Evolutionary conservation across 2,329 filamentous ascomycete genomes (phyloP).

Genomic region (Clonostachys chloroleuca): DNA sequence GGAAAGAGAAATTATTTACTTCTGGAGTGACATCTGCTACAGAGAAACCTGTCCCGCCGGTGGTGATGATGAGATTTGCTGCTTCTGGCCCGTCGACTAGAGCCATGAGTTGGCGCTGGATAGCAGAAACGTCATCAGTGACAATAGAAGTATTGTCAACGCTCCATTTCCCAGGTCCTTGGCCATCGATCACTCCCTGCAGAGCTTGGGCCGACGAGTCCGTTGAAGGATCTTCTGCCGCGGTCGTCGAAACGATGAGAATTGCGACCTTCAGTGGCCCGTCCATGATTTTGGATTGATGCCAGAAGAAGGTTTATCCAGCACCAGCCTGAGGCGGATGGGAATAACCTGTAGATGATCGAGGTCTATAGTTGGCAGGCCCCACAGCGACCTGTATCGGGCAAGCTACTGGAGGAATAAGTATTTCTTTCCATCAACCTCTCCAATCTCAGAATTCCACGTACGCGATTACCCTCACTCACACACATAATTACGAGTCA

Average conservation of each 20-base stretch:
- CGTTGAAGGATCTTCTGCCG: constrained; percentile 70
- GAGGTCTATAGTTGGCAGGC: neutral
- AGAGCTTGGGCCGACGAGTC: constrained; percentile 70
- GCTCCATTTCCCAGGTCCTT: constrained; percentile 69
- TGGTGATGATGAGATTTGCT: constrained; percentile 78
- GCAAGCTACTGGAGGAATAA: neutral
- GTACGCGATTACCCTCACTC: too few species aligned
- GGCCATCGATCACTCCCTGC: constrained; percentile 61
- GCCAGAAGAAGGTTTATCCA: neutral
- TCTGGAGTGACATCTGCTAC: constrained; percentile 83
- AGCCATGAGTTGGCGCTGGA: constrained; percentile 65
- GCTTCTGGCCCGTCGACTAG: constrained; percentile 67
- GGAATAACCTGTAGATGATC: neutral
- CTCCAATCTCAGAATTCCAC: too few species aligned
- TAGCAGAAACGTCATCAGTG: constrained; percentile 67
- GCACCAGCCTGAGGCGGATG: neutral
- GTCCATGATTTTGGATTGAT: constrained; percentile 6
- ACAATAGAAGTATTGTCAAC: constrained; percentile 70
- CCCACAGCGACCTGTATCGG: neutral
- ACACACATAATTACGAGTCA: neutral
- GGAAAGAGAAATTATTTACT: constrained; percentile 35
- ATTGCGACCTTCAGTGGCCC: constrained; percentile 65
- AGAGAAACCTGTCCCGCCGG: constrained; percentile 91
- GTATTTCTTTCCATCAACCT: too few species aligned
- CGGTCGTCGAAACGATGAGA: constrained; percentile 88